Percentiles rank a stretch among this genome's conserved stretches.
Evolutionary conservation across 805 yeast species (phyloP).

Genomic region (Nakazawaea molendinolei): DNA sequence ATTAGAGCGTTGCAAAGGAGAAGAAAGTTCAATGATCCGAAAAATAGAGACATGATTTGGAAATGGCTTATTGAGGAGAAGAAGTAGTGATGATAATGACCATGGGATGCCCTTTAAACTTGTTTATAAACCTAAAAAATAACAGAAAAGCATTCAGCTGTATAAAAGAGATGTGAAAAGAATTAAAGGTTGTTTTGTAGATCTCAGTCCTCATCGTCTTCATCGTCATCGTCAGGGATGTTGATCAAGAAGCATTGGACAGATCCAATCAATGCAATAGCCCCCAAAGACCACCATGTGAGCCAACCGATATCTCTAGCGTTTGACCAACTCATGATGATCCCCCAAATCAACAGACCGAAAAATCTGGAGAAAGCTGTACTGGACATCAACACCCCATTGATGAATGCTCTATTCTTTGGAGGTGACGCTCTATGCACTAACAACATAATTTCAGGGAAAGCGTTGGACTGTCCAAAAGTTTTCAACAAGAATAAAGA

Average conservation of each 20-base stretch:
- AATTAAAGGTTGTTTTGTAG: too few species aligned
- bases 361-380: constrained; percentile 48
- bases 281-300: constrained; percentile 13
- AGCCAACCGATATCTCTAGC: constrained; percentile 11
- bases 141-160: too few species aligned
- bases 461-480: constrained; percentile 37
- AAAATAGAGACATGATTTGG: constrained; percentile 43
- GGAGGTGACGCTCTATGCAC: constrained; percentile 49
- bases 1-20: constrained; percentile 15
- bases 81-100: constrained; percentile 6
- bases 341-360: constrained; percentile 55
- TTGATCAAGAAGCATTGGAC: constrained; percentile 9
- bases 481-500: constrained; percentile 19
- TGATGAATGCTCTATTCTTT: constrained; percentile 50
- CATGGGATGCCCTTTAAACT: too few species aligned
- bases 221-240: constrained; percentile 6
- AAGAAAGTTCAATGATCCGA: constrained; percentile 20
- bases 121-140: too few species aligned
- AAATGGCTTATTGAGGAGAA: constrained; percentile 47
- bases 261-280: constrained; percentile 5
- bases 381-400: constrained; percentile 48
- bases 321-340: constrained; percentile 13
- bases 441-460: constrained; percentile 46
- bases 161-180: too few species aligned
- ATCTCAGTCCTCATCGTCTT: constrained; percentile 4